Evolutionary conservation across 768 basidiomycete genomes (phyloP), one percentile per base, ranked within the genome.

Genomic region (Candolleomyces eurysporus): DNA sequence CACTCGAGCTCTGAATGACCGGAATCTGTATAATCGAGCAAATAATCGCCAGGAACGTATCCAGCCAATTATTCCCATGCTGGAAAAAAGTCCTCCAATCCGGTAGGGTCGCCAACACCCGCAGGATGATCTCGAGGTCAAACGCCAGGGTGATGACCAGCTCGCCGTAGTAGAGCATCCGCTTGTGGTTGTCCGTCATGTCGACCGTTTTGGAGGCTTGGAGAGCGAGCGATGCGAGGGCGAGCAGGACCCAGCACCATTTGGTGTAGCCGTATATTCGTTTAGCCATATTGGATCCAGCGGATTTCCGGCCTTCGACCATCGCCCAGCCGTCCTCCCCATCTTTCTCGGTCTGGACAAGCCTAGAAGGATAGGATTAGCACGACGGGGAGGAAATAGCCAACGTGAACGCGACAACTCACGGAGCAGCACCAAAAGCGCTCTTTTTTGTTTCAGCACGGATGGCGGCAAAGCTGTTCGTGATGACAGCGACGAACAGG

Each of bases 401-500:
- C 4, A 26, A 26, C 26, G 26, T n/a, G 16, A 32, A 79, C n/a
- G n/a, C n/a, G n/a, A n/a, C n/a, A n/a, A n/a, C 86, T 54, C 72
- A 88, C 87, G 83, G 79, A 4, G 83, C 86, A 32, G 92, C 92
- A 40, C 94, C 94, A 71, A 98, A 98, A 0, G 96, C 96, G 71
- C 92, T 94, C 71, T 89, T 90, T 71, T 88, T 85, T 3, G 96
- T 97, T 68, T 93, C 88, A 4, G 85, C 82, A 40, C 93, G 80
- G 62, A 97, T 97, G 16, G 90, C 91, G 17, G 86, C 86, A 71
- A 98, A 98, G 0, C 92, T 92, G 68, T 94, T 91, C 31, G 94
- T 93, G 64, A 96, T 96, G n/a, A 97, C 94, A 17, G 96, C 95
- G 59, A 97, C 92, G 70, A 96, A 91, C 48, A 97, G 74, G 71